phyloP scores from a whole-genome alignment of 169 alveolate genomes.

The Eimeria tenella region DNA sequence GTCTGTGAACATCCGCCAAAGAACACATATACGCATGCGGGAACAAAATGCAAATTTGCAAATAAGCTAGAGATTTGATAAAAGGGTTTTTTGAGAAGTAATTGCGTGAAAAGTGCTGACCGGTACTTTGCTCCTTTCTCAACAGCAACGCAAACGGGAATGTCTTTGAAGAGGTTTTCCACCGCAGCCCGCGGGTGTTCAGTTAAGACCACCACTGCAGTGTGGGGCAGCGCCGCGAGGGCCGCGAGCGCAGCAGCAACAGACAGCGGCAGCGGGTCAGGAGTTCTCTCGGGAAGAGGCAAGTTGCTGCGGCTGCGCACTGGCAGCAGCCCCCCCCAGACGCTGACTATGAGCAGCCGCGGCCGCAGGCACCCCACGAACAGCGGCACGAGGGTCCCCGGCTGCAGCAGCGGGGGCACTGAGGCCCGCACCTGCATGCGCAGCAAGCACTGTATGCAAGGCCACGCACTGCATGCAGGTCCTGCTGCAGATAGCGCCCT shows the following conservation, averaged over 20 bases:
- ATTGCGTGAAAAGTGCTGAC: background rate
- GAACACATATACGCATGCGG: no score
- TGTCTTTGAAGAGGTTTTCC: background rate
- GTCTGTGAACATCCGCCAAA: no score
- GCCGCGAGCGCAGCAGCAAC: background rate
- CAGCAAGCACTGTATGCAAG: background rate
- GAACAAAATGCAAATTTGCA: no score
- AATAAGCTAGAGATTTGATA: no score
- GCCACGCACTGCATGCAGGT: no score
- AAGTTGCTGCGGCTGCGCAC: background rate
- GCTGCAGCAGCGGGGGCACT: background rate
- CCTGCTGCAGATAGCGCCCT: no score
- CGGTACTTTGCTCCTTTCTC: conserved; percentile 20
- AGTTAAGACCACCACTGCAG: conserved; percentile 21
- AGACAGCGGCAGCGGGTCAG: background rate
- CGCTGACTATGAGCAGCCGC: background rate
- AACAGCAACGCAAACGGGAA: conserved; percentile 55
- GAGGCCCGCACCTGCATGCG: background rate
- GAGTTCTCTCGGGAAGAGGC: background rate
- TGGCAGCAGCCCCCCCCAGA: background rate
- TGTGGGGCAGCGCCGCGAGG: conserved; percentile 3
- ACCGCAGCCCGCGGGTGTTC: background rate
- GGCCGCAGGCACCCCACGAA: background rate
- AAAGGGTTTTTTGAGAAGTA: no score
- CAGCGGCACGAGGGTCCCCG: background rate